Percentiles rank a stretch among this genome's conserved stretches.
phyloP scores from a whole-genome alignment of 2,329 filamentous ascomycete genomes.

The Xylaria sp. region DNA sequence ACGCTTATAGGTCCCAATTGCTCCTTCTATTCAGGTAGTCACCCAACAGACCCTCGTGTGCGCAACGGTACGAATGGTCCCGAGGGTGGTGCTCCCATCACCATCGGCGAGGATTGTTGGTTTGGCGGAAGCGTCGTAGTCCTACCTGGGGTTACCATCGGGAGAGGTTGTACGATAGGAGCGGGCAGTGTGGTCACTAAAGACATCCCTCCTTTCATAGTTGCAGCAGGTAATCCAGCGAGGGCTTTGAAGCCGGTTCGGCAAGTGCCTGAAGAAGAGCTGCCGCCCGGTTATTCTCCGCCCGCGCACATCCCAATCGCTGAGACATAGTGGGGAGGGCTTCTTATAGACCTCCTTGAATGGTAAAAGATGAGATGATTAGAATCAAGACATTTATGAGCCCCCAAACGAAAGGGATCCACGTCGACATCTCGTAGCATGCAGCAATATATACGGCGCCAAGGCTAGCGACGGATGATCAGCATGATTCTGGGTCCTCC shows the following conservation, averaged over 20 bases:
- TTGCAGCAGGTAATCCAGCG: constrained; percentile 76
- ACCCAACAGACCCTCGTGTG: constrained; percentile 79
- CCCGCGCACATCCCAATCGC: constrained; percentile 40
- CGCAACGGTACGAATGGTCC: constrained; percentile 81
- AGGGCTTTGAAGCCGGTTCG: constrained; percentile 58
- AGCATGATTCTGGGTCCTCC: constrained; percentile 24
- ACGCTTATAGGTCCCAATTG: constrained; percentile 85
- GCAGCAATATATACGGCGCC: constrained; percentile 84
- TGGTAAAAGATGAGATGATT: constrained; percentile 90
- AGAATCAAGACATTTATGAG: constrained; percentile 85
- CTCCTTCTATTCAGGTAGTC: constrained; percentile 77
- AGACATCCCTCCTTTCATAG: constrained; percentile 71
- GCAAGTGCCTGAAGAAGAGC: constrained; percentile 37
- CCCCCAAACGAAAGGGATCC: constrained; percentile 91
- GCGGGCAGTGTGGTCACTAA: constrained; percentile 88
- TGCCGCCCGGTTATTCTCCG: constrained; percentile 42
- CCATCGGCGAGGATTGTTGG: constrained; percentile 85
- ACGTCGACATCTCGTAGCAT: constrained; percentile 91
- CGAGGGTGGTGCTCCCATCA: constrained; percentile 78
- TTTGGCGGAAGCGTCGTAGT: constrained; percentile 77
- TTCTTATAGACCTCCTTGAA: constrained; percentile 82
- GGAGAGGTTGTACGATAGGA: constrained; percentile 77
- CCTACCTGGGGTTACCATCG: constrained; percentile 81
- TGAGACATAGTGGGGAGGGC: constrained; percentile 21
- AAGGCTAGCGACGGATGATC: constrained; percentile 61